phyloP scores from a whole-genome alignment of 2,329 filamentous ascomycete genomes.

The Passalora sequoiae region DNA sequence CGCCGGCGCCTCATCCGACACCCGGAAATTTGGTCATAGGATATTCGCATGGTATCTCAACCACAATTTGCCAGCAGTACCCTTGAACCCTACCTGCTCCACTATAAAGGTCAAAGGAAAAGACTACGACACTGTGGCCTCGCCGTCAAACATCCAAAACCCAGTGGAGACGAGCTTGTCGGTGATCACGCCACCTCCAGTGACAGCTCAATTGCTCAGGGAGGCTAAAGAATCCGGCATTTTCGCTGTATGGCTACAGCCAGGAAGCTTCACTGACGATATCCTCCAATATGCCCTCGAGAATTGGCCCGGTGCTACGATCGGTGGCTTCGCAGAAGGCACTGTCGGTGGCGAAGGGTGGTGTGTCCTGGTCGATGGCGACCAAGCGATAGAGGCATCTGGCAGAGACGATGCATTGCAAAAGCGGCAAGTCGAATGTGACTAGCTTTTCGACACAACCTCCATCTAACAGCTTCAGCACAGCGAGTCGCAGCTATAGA shows the following conservation, averaged over 20 bases:
- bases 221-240: constrained; percentile 73
- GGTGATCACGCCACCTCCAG: constrained; percentile 77
- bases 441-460: too few species aligned
- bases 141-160: constrained; percentile 59
- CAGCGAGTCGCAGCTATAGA: too few species aligned
- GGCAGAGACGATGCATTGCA: constrained; percentile 37
- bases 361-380: constrained; percentile 84
- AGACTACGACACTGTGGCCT: constrained; percentile 60
- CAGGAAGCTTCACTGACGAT: constrained; percentile 76
- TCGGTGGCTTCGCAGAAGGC: constrained; percentile 62
- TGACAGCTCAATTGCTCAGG: constrained; percentile 67
- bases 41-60: constrained; percentile 84
- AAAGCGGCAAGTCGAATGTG: constrained; percentile 9
- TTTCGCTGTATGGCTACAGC: constrained; percentile 80
- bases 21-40: constrained; percentile 82
- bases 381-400: constrained; percentile 55
- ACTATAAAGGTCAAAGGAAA: constrained; percentile 58
- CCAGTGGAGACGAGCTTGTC: constrained; percentile 70
- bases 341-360: constrained; percentile 69
- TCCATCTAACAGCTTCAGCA: too few species aligned
- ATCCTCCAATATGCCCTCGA: constrained; percentile 64
- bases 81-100: constrained; percentile 70
- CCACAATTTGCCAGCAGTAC: constrained; percentile 70
- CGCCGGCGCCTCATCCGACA: constrained; percentile 80
- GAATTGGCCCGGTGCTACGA: constrained; percentile 61